A percentile compares a stretch with the other conserved stretches of the same genome.
Evolutionary conservation across 345 rosid species (phyloP).

Genomic region (Dipteronia sinensis): DNA sequence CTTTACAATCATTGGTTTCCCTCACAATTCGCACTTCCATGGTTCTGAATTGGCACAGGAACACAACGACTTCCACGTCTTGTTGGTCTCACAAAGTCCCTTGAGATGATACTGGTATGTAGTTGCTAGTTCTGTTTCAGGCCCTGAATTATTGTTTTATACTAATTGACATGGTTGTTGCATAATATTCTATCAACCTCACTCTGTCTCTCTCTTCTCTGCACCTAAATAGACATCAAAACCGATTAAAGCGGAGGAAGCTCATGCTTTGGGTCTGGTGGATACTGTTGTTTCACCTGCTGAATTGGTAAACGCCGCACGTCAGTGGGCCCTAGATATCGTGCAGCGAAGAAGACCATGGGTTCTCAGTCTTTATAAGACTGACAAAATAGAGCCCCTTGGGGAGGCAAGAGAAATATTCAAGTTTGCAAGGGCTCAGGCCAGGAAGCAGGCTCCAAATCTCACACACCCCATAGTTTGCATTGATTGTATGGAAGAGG

Average conservation of each 20-base stretch:
- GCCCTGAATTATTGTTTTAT: slow-evolving; percentile 18
- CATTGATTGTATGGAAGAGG: slow-evolving; percentile 81
- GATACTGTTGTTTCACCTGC: slow-evolving; percentile 74
- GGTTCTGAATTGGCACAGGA: slow-evolving; percentile 56
- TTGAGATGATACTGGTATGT: slow-evolving; percentile 97
- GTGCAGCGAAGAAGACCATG: slow-evolving; percentile 74
- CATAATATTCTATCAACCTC: background rate
- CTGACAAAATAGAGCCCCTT: slow-evolving; percentile 81
- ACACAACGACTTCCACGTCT: slow-evolving; percentile 99
- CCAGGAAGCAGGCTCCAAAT: slow-evolving; percentile 77
- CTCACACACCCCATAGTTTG: slow-evolving; percentile 84
- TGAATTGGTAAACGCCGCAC: slow-evolving; percentile 69
- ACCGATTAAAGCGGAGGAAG: slow-evolving; percentile 75
- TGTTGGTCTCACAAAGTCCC: slow-evolving; percentile 88
- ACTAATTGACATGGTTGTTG: slow-evolving; percentile 3
- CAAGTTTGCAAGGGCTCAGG: slow-evolving; percentile 77
- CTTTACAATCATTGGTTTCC: slow-evolving; percentile 5
- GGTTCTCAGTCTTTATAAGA: slow-evolving; percentile 74
- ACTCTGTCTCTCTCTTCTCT: slow-evolving; percentile 2
- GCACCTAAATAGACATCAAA: slow-evolving; percentile 64
- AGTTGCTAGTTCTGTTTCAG: slow-evolving; percentile 19
- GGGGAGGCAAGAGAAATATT: slow-evolving; percentile 90
- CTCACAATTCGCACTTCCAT: slow-evolving; percentile 12
- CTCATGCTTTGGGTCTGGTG: slow-evolving; percentile 70
- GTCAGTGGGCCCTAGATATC: slow-evolving; percentile 85